These are phyloP conservation scores for Zymoseptoria pseudotritici DNA, from an alignment of 2,329 filamentous ascomycete genomes.

Conservation along the genomic window DNA sequence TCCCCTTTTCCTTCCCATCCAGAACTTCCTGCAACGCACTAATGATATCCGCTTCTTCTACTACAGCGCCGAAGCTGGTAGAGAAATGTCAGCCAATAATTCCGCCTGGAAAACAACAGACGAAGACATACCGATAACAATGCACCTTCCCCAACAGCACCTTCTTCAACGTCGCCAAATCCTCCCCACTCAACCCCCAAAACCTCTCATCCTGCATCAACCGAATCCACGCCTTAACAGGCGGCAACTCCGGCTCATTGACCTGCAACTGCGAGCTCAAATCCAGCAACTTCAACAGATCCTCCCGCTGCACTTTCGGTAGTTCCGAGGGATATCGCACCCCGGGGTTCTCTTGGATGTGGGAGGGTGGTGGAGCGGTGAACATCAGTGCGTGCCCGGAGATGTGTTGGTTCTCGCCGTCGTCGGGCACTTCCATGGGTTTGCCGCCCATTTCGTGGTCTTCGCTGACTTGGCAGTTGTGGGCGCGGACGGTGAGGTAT, in stretches of 20 bases:
- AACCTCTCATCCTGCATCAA: conserved; percentile 15
- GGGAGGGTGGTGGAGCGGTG: conserved; percentile 11
- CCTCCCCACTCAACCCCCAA: conserved; percentile 6
- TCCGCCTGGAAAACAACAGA: not conserved
- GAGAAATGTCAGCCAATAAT: not conserved
- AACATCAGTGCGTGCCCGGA: conserved; percentile 18
- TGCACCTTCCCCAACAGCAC: conserved; percentile 14
- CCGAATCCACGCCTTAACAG: conserved; percentile 17
- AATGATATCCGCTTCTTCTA: conserved; percentile 15
- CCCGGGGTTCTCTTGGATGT: conserved; percentile 11
- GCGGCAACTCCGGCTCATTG: conserved; percentile 15
- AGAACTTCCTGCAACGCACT: conserved; percentile 11
- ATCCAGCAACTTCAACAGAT: conserved; percentile 14
- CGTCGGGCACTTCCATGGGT: conserved; percentile 15
- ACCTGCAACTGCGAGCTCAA: conserved; percentile 13
- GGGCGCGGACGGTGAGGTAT: conserved; percentile 18
- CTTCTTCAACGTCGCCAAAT: conserved; percentile 13
- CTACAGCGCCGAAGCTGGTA: conserved; percentile 13
- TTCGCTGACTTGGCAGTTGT: conserved; percentile 12
- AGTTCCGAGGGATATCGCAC: conserved; percentile 10
- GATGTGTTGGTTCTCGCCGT: conserved; percentile 20
- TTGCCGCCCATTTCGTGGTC: conserved; percentile 5
- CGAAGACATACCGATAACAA: conserved; percentile 13
- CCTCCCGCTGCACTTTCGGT: conserved; percentile 12
- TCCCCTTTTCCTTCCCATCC: not conserved